Evolutionary conservation across 2,329 filamentous ascomycete genomes (phyloP).

Genomic region (Ascochyta viciae-villosae): DNA sequence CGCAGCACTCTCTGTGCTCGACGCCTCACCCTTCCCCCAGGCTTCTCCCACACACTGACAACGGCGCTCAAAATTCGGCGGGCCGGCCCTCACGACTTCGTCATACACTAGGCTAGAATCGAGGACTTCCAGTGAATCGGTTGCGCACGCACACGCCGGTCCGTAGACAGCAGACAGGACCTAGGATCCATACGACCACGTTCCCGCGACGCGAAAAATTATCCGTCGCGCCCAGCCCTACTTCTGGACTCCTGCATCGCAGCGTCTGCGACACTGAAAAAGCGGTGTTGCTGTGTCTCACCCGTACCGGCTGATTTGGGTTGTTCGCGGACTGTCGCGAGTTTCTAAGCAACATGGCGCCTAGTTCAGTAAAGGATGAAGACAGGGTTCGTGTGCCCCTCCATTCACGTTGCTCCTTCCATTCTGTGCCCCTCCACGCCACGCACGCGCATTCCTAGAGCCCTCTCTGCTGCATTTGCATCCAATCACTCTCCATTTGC

Average conservation of each 20-base stretch:
- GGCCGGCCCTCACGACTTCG: constrained; percentile 41
- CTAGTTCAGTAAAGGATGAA: constrained; percentile 37
- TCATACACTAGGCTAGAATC: constrained; percentile 39
- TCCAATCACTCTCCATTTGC: background rate
- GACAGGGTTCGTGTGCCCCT: constrained; percentile 48
- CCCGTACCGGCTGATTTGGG: constrained; percentile 19
- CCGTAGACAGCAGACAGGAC: constrained; percentile 6
- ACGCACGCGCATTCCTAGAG: constrained; percentile 14
- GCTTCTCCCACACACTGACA: constrained; percentile 17
- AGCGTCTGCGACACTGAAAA: constrained; percentile 27
- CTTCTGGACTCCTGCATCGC: constrained; percentile 16
- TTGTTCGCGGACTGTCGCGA: constrained; percentile 21
- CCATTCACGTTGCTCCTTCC: constrained; percentile 28
- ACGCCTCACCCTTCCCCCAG: constrained; percentile 7
- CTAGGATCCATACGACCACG: constrained; percentile 4
- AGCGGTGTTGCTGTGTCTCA: constrained; percentile 24
- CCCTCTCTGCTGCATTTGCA: background rate
- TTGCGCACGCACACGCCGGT: constrained; percentile 20
- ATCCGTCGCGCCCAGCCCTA: constrained; percentile 24
- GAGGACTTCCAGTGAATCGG: constrained; percentile 32
- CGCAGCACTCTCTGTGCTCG: constrained; percentile 8
- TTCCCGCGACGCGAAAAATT: constrained; percentile 30
- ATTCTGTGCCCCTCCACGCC: constrained; percentile 20
- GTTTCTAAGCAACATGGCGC: constrained; percentile 40
- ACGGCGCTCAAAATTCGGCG: constrained; percentile 34